These are phyloP conservation scores for Neofusicoccum kwambonambiense DNA, from an alignment of 2,329 filamentous ascomycete genomes.

Conservation along the genomic window DNA sequence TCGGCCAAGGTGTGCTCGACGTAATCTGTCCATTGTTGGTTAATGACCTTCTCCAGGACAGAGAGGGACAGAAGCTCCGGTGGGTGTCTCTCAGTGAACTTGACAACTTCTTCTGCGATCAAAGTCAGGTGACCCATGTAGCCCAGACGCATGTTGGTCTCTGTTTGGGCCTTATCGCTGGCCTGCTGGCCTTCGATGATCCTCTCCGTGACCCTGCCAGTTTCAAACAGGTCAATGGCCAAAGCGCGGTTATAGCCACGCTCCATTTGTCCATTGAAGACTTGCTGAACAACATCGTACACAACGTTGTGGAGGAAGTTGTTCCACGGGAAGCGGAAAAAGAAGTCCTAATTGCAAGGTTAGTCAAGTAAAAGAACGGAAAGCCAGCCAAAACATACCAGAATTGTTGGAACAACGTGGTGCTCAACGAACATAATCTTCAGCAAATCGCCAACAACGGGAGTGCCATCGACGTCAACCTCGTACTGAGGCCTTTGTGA, in stretches of 20 bases:
- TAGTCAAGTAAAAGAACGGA: background rate
- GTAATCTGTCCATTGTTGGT: slow-evolving; percentile 88
- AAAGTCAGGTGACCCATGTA: slow-evolving; percentile 98
- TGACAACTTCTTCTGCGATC: slow-evolving; percentile 97
- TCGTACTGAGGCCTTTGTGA: slow-evolving; percentile 47
- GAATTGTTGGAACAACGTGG: slow-evolving; percentile 88
- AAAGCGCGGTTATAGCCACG: slow-evolving; percentile 87
- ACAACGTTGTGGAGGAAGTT: slow-evolving; percentile 99
- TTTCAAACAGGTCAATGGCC: slow-evolving; percentile 89
- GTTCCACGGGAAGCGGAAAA: slow-evolving; percentile 98
- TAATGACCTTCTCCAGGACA: slow-evolving; percentile 85
- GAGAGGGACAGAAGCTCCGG: slow-evolving; percentile 80
- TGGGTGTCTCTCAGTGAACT: slow-evolving; percentile 92
- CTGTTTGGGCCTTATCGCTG: slow-evolving; percentile 80
- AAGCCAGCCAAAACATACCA: slow-evolving; percentile 61
- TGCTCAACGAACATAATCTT: slow-evolving; percentile 97
- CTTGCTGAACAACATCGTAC: slow-evolving; percentile 97
- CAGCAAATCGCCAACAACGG: slow-evolving; percentile 89
- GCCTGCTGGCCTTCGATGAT: slow-evolving; percentile 88
- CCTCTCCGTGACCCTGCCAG: slow-evolving; percentile 81
- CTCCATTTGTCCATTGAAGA: slow-evolving; percentile 98
- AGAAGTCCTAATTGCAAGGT: slow-evolving; percentile 69
- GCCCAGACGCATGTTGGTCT: slow-evolving; percentile 85
- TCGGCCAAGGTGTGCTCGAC: slow-evolving; percentile 91
- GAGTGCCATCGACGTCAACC: slow-evolving; percentile 60